Percentiles rank a stretch among this genome's conserved stretches.
phyloP scores from a whole-genome alignment of 1,139 yeast species.

The Suhomyces yuchorum region DNA sequence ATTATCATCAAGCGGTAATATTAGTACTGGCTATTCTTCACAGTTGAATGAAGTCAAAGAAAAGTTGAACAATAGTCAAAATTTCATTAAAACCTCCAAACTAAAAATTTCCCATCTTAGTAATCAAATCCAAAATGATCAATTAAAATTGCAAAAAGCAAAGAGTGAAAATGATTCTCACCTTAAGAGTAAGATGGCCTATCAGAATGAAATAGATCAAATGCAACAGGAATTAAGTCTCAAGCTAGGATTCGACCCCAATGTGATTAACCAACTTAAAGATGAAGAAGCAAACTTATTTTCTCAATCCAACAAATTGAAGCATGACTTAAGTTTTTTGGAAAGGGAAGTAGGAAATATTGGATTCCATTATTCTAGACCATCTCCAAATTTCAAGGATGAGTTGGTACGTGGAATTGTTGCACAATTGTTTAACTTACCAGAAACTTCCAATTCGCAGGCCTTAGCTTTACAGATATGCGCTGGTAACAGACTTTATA shows the following conservation, averaged over 20 bases:
- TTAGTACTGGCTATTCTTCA: slow-evolving; percentile 70
- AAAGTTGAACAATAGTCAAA: slow-evolving; percentile 54
- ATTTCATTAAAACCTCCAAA: slow-evolving; percentile 60
- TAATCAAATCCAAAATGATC: slow-evolving; percentile 54
- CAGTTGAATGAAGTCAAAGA: slow-evolving; percentile 71
- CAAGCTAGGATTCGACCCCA: slow-evolving; percentile 63
- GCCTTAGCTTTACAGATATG: slow-evolving; percentile 89
- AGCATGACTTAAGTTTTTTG: slow-evolving; percentile 55
- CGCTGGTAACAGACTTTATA: slow-evolving; percentile 90
- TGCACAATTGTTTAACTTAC: slow-evolving; percentile 76
- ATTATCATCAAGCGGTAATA: slow-evolving; percentile 75
- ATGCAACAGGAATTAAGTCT: slow-evolving; percentile 47
- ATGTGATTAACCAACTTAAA: slow-evolving; percentile 48
- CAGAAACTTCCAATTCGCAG: slow-evolving; percentile 57
- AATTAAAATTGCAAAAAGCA: slow-evolving; percentile 58
- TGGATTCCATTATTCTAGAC: slow-evolving; percentile 73
- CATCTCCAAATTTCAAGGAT: slow-evolving; percentile 61
- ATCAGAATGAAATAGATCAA: slow-evolving; percentile 39
- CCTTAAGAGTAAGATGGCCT: slow-evolving; percentile 44
- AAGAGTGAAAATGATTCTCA: slow-evolving; percentile 51
- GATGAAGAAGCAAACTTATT: slow-evolving; percentile 37
- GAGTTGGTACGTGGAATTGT: slow-evolving; percentile 81
- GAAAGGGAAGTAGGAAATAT: slow-evolving; percentile 70
- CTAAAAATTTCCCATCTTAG: slow-evolving; percentile 61
- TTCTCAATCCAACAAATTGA: slow-evolving; percentile 40